Base-by-base conservation (phyloP, 2,329 filamentous ascomycete species). In the Macrophomina pseudophaseolina region DNA sequence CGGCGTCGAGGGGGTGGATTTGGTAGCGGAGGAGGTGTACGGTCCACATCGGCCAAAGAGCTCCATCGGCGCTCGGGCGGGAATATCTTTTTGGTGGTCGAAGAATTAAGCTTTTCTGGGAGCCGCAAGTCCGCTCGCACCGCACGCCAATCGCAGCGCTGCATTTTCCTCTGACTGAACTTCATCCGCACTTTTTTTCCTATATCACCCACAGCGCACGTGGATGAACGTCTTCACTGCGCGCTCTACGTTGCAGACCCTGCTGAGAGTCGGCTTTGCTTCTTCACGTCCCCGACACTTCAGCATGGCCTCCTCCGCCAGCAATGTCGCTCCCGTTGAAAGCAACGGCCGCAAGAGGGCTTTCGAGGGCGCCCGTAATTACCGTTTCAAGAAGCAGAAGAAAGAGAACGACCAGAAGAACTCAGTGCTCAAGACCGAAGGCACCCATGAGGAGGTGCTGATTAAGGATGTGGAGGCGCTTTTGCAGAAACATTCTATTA, bases 361-460 rank as follows among this genome's bases (percentile, higher is more conserved):
- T 2, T 79, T 77, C 71, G 77, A 68, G 75, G 76, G 68, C 73
- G 74, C 68, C 68, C 75, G 62, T 74, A 78, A 66, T 77, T 78
- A 78, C 67, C 77, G 63, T 6, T 66, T 63, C 64, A 79, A 82
- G 75, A 82, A 82, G 74, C 80, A 81, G 73, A 82, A 81, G 73
- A 81, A 81, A 44, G 74, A 74, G 6, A 75, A 77, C 65, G 73
- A 72, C 16, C 75, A 77, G 8, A 74, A 71, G 11, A 78, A 74
- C 53, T 69, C 73, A n/a, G 74, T 76, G 8, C 51, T 79, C 7
- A 75, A 73, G 56, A 78, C 74, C 2, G 81, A 83, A 30, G 83
- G 82, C 12, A 81, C 77, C 32, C 82, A 83, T 65, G 83, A 84
- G 68, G 82, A 84, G 66, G 78, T 85, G 42, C 69, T 85, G 62